A percentile compares a stretch with the other conserved stretches of the same genome.
phyloP scores from a whole-genome alignment of 495 filamentous ascomycete species.

The Aspergillus ellipticus region DNA sequence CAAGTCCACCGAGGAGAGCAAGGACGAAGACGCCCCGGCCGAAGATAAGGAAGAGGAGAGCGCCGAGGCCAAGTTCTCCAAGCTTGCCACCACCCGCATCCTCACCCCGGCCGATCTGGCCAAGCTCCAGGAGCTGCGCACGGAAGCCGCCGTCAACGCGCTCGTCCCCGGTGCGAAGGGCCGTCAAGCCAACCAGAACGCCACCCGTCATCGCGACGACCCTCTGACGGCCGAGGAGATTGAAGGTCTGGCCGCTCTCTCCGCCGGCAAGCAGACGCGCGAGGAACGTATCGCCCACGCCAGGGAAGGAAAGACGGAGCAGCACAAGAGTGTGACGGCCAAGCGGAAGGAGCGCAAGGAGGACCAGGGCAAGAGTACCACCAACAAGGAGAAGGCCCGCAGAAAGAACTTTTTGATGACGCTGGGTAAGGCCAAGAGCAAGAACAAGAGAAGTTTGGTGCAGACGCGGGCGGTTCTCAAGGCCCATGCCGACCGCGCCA shows the following conservation, averaged over 20 bases:
- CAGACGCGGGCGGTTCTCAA: slow-evolving; percentile 74
- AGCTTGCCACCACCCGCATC: slow-evolving; percentile 76
- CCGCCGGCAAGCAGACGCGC: slow-evolving; percentile 68
- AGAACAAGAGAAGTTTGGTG: slow-evolving; percentile 87
- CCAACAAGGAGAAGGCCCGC: slow-evolving; percentile 94
- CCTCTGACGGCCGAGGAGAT: slow-evolving; percentile 83
- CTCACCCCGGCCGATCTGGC: slow-evolving; percentile 88
- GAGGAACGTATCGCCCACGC: slow-evolving; percentile 79
- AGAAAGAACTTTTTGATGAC: slow-evolving; percentile 99
- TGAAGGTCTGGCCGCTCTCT: slow-evolving; percentile 64
- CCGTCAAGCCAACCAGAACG: slow-evolving; percentile 35
- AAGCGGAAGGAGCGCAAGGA: slow-evolving; percentile 79
- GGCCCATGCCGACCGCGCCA: slow-evolving; percentile 77
- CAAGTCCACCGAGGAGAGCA: neutral
- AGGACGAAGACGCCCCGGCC: slow-evolving; percentile 17
- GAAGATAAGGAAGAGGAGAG: slow-evolving; percentile 18
- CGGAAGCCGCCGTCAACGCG: slow-evolving; percentile 66
- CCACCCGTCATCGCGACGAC: slow-evolving; percentile 69
- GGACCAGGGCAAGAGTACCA: slow-evolving; percentile 85
- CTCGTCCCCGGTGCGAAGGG: slow-evolving; percentile 44
- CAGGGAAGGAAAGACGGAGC: slow-evolving; percentile 67
- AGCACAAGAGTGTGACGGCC: slow-evolving; percentile 78
- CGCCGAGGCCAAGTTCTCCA: slow-evolving; percentile 14
- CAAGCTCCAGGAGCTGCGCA: slow-evolving; percentile 84
- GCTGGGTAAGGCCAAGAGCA: slow-evolving; percentile 84